Evolutionary conservation across 2,329 filamentous ascomycete genomes (phyloP).

Genomic region (Neocatenulostroma microsporum): DNA sequence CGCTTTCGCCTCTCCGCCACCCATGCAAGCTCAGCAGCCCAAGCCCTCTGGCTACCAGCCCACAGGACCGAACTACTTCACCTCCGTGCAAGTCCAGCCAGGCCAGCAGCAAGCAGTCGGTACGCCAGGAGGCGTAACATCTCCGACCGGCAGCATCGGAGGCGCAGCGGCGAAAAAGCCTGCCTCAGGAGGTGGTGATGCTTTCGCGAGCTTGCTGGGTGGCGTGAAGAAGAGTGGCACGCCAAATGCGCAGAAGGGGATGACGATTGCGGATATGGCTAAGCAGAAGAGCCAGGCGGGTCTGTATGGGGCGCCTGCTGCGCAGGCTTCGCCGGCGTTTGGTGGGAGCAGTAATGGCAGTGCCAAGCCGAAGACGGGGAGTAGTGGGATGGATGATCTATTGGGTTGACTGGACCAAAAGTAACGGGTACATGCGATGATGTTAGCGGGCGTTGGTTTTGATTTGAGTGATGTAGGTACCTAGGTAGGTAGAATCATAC

Average conservation of each 20-base stretch:
- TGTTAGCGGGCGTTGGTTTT: no score
- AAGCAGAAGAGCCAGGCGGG: constrained; percentile 95
- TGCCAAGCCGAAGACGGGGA: constrained; percentile 23
- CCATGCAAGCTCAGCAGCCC: constrained; percentile 38
- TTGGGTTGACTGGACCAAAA: constrained; percentile 33
- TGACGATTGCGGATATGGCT: constrained; percentile 87
- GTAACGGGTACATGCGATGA: no score
- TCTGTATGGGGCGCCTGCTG: constrained; percentile 73
- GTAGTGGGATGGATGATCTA: constrained; percentile 35
- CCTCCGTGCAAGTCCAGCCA: constrained; percentile 54
- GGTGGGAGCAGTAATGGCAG: constrained; percentile 9
- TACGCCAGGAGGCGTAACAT: constrained; percentile 35
- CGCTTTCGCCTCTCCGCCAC: constrained; percentile 29
- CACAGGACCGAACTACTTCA: constrained; percentile 87
- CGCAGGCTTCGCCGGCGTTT: constrained; percentile 13
- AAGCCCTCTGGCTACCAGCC: constrained; percentile 64
- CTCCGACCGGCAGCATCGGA: constrained; percentile 29
- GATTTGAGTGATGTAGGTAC: no score
- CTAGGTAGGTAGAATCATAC: no score
- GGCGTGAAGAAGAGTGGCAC: constrained; percentile 49
- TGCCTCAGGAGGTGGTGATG: constrained; percentile 59
- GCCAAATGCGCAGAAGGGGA: constrained; percentile 54
- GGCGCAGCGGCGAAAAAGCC: constrained; percentile 36
- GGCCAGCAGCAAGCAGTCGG: constrained; percentile 29
- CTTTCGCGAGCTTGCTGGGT: constrained; percentile 77